phyloP scores from a whole-genome alignment of 202 grass and related monocot species.

The Setaria viridis region DNA sequence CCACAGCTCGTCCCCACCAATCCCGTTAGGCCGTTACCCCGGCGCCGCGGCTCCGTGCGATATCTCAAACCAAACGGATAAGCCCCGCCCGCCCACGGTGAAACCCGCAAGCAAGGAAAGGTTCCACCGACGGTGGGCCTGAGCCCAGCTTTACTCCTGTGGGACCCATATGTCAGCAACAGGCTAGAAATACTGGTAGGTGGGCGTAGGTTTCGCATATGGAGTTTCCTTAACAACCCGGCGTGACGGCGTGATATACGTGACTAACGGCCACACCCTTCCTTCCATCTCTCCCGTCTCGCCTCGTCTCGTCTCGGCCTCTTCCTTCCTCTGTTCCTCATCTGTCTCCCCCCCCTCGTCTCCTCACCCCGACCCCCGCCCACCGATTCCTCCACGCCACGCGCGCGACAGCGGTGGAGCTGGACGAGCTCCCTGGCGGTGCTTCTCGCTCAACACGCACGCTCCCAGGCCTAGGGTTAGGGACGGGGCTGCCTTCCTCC shows the following conservation, averaged over 20 bases:
- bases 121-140: not conserved
- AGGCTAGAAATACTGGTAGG: not conserved
- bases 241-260: slow-evolving; percentile 54
- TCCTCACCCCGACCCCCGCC: not conserved
- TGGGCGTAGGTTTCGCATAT: not conserved
- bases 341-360: not conserved
- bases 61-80: slow-evolving; percentile 44
- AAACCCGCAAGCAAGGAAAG: not conserved
- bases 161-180: not conserved
- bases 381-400: slow-evolving; percentile 41
- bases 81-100: not conserved
- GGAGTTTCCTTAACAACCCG: not conserved
- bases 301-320: slow-evolving; percentile 39
- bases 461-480: slow-evolving; percentile 39
- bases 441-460: not conserved
- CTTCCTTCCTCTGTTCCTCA: slow-evolving; percentile 53
- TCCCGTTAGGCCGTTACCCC: slow-evolving; percentile 7
- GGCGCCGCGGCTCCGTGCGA: not conserved
- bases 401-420: slow-evolving; percentile 5
- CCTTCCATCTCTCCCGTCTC: not conserved
- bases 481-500: not conserved
- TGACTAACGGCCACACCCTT: slow-evolving; percentile 28
- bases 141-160: rapidly evolving
- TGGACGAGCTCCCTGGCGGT: slow-evolving; percentile 20
- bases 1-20: slow-evolving; percentile 4